phyloP scores from a whole-genome alignment of 1,139 yeast genomes.

The Geotrichum siamense region DNA sequence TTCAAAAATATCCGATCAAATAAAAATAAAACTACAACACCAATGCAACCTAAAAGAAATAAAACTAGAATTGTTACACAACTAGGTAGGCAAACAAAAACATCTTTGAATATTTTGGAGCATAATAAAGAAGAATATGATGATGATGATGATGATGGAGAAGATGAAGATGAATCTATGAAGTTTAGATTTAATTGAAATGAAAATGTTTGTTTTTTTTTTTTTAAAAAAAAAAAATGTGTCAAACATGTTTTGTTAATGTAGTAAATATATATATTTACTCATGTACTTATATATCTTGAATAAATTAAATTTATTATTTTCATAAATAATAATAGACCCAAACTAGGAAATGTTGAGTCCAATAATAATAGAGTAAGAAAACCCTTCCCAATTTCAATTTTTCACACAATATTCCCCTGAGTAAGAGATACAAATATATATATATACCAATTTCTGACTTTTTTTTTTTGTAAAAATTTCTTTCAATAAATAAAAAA shows the following conservation, averaged over 20 bases:
- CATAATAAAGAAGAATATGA: background rate
- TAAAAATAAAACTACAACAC: background rate
- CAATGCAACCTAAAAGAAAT: background rate
- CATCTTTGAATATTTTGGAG: too few species aligned
- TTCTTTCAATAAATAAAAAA: background rate
- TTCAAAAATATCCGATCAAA: background rate
- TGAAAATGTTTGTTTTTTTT: background rate
- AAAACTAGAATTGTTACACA: background rate
- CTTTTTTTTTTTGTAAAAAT: background rate
- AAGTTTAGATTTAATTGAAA: constrained; percentile 11
- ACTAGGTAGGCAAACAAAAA: background rate
- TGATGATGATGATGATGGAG: constrained; percentile 18
- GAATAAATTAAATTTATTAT: too few species aligned
- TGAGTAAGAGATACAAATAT: too few species aligned
- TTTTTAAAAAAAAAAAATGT: background rate
- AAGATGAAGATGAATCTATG: constrained; percentile 21
- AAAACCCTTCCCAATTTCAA: too few species aligned
- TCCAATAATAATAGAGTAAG: too few species aligned
- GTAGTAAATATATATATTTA: too few species aligned
- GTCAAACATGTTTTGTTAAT: too few species aligned
- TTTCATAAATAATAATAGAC: too few species aligned
- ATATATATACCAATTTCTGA: too few species aligned
- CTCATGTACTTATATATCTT: too few species aligned
- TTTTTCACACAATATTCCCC: too few species aligned
- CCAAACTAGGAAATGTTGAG: too few species aligned